Conservation (phyloP, 345 rosid genomes). For the Dimocarpus longan region DNA sequence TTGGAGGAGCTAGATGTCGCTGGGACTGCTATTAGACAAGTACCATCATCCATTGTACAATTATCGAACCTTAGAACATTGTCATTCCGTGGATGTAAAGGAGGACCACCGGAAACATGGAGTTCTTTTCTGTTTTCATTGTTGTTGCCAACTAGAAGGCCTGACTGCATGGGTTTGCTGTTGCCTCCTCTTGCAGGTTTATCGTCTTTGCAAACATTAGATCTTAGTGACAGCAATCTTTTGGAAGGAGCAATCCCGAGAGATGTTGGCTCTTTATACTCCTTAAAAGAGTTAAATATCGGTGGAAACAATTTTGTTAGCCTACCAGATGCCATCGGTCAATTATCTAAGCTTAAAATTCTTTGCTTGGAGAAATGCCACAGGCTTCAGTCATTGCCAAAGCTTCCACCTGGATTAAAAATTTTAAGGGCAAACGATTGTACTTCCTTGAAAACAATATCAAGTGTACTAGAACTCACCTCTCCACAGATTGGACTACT, state of each 20-base stretch:
- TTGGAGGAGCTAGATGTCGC: background rate
- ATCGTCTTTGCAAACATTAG: background rate
- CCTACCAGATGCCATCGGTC: background rate
- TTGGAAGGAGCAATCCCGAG: background rate
- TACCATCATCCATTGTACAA: background rate
- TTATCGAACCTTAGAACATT: background rate
- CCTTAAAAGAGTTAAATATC: background rate
- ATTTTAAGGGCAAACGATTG: background rate
- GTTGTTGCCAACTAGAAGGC: no score
- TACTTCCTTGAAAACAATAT: background rate
- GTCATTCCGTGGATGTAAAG: background rate
- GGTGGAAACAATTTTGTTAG: background rate
- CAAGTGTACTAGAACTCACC: no score
- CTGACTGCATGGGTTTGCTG: no score
- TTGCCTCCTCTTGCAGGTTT: background rate
- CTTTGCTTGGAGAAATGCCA: constrained; percentile 10
- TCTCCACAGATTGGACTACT: background rate
- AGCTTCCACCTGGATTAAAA: background rate
- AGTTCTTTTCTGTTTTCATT: background rate
- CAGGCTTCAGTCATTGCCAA: background rate
- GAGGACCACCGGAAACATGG: background rate
- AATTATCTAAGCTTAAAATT: constrained; percentile 10
- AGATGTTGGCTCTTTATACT: background rate
- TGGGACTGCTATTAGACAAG: background rate
- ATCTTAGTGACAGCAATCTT: background rate